Conservation (phyloP, 2,329 filamentous ascomycete species). For the Myrmaecium sp. region DNA sequence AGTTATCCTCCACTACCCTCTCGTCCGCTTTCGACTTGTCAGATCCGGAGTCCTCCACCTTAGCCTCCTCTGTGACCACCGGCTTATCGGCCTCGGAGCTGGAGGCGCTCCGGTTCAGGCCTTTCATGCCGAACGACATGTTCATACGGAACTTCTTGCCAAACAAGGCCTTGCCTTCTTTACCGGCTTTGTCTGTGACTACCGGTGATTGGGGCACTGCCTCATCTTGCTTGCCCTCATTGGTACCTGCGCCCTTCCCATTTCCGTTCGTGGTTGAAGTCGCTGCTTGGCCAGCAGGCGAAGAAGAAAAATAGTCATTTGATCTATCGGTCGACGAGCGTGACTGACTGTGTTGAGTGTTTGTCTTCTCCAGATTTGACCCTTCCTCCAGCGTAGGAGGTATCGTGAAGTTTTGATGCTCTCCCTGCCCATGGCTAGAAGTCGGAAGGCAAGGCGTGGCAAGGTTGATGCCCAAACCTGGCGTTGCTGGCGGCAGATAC, state of each 20-base stretch:
- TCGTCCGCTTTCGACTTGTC: slow-evolving; percentile 43
- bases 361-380: slow-evolving; percentile 34
- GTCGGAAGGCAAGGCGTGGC: slow-evolving; percentile 43
- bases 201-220: slow-evolving; percentile 23
- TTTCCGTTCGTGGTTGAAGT: slow-evolving; percentile 11
- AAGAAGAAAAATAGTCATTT: slow-evolving; percentile 63
- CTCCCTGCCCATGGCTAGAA: slow-evolving; percentile 18
- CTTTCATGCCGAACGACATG: slow-evolving; percentile 66
- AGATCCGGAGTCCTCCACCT: slow-evolving; percentile 44
- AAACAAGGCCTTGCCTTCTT: slow-evolving; percentile 50
- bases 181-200: slow-evolving; percentile 17
- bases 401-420: slow-evolving; percentile 17
- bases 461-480: slow-evolving; percentile 61
- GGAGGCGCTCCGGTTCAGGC: slow-evolving; percentile 49
- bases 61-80: slow-evolving; percentile 57
- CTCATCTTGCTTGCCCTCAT: slow-evolving; percentile 12
- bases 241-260: slow-evolving; percentile 9
- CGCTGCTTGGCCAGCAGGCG: slow-evolving; percentile 28
- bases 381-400: slow-evolving; percentile 26
- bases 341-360: slow-evolving; percentile 35
- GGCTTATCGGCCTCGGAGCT: slow-evolving; percentile 55
- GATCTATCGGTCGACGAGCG: slow-evolving; percentile 42
- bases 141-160: slow-evolving; percentile 68
- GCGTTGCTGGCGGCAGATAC: slow-evolving; percentile 47
- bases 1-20: slow-evolving; percentile 58